Base-by-base conservation (phyloP, 257 asterid species). In the Solanum verrucosum region DNA sequence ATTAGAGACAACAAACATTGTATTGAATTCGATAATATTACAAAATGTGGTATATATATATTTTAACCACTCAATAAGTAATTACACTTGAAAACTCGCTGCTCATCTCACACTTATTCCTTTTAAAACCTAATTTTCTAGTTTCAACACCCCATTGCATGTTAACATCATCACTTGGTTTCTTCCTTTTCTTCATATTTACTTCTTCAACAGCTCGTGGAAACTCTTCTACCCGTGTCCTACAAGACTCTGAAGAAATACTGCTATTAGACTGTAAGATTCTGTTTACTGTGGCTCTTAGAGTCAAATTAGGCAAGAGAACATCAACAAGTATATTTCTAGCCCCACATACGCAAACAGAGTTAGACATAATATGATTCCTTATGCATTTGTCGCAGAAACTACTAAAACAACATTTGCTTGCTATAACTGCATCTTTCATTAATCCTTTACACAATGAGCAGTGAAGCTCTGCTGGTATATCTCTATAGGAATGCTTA, bases 321-420 rank as follows among this genome's bases (percentile, higher is more conserved):
- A 93, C 97, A 90, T 97, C 99, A 2, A 97, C 98, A 18, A 97
- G 98, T 88, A 94, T 83, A 89, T 90, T 94, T 77, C 94, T 90
- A 21, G 95, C 99, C 89, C 98, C 98, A 88, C 98, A 96, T 1
- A 92, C 90, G 70, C 99, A 97, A 83, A 89, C 86, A 25, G 95
- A 94, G 88, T 92, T 96, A 5, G 98, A 94, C 63, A 97, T 95
- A 59, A 94, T 92, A 91, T 94, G 88, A 87, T 94, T 99, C 60
- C 98, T 92, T 89, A 94, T 96, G 86, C 99, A 97, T 94, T 85
- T 97, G 67, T 97, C 96, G 87, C 99, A 97, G 87, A 93, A 96
- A 93, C 98, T 96, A 42, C 88, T 93, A 87, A 96, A 95, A 91
- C 99, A 97, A 85, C 99, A 97, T 91, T 95, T 97, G 95, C 99